Evolutionary conservation across 805 yeast species (phyloP).

Genomic region (Starmerella potacharoeniae): DNA sequence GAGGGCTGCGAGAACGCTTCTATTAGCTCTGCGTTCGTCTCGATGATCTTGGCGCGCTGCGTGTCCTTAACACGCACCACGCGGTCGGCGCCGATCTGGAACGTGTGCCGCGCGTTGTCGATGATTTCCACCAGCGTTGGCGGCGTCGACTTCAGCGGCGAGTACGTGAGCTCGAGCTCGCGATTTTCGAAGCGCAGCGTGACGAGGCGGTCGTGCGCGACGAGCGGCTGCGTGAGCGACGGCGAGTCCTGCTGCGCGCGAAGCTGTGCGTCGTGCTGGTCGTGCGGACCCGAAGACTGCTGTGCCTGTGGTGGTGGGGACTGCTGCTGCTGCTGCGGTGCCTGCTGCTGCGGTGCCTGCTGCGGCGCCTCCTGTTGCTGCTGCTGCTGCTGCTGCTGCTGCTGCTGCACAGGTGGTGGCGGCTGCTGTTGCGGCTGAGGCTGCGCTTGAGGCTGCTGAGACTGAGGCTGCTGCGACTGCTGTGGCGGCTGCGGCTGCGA

Average conservation of each 20-base stretch:
- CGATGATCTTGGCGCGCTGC: conserved; percentile 27
- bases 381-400: conserved; percentile 1
- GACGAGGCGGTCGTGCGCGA: conserved; percentile 24
- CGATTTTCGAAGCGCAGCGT: conserved; percentile 26
- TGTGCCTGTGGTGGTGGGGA: conserved; percentile 2
- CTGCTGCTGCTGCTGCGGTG: not conserved
- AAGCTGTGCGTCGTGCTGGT: not conserved
- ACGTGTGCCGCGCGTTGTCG: conserved; percentile 64
- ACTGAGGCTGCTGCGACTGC: not conserved
- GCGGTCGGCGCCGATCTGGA: conserved; percentile 38
- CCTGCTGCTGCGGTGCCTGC: not conserved
- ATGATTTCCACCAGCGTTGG: conserved; percentile 72
- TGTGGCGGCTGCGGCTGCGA: conserved; percentile 7
- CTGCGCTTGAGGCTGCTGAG: conserved; percentile 8
- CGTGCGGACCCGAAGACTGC: not conserved
- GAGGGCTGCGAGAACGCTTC: conserved; percentile 34
- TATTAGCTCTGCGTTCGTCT: conserved; percentile 39
- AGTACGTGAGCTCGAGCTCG: conserved; percentile 50
- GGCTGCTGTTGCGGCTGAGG: conserved; percentile 6
- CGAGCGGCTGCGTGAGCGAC: not conserved
- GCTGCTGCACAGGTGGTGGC: not conserved
- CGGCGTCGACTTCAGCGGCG: conserved; percentile 55
- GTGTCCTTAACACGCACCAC: conserved; percentile 31
- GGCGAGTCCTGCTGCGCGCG: conserved; percentile 1
- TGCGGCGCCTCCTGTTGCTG: not conserved